Evolutionary conservation across 1,139 yeast genomes (phyloP).

Genomic region (Yueomyces sp.): DNA sequence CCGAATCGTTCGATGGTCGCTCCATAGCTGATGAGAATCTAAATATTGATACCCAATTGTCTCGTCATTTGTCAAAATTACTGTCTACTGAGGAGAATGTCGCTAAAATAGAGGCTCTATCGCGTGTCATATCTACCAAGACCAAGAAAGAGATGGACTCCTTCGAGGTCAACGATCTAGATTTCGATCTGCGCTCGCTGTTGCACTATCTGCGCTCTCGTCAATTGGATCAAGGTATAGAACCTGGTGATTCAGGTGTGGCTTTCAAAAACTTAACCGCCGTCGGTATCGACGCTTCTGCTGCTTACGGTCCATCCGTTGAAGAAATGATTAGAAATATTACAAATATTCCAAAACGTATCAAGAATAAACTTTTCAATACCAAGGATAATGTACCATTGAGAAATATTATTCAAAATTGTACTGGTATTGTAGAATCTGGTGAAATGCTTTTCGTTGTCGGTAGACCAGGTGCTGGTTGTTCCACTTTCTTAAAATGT

Average conservation of each 20-base stretch:
- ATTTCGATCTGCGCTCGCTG: conserved; percentile 30
- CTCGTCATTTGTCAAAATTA: conserved; percentile 21
- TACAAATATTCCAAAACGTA: conserved; percentile 21
- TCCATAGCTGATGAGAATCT: conserved; percentile 10
- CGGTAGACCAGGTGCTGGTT: conserved; percentile 61
- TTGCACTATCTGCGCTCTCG: conserved; percentile 27
- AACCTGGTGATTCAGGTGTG: conserved; percentile 37
- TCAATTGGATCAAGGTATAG: conserved; percentile 31
- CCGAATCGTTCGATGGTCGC: not conserved
- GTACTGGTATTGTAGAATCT: conserved; percentile 38
- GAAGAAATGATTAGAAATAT: conserved; percentile 29
- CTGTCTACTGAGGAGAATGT: conserved; percentile 24
- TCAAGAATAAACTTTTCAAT: conserved; percentile 8
- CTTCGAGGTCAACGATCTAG: conserved; percentile 28
- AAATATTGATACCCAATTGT: conserved; percentile 19
- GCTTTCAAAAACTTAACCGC: conserved; percentile 35
- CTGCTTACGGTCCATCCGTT: conserved; percentile 40
- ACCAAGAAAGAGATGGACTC: conserved; percentile 26
- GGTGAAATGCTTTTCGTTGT: conserved; percentile 52
- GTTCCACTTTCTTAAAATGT: conserved; percentile 44
- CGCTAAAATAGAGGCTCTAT: conserved; percentile 29
- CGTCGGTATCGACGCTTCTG: conserved; percentile 39
- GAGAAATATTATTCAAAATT: conserved; percentile 35
- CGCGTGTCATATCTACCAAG: conserved; percentile 31
- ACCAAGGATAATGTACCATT: conserved; percentile 28